A percentile compares a stretch with the other conserved stretches of the same genome.
Conservation (phyloP, 768 basidiomycete species). For the Panaeolus cyanescens region DNA sequence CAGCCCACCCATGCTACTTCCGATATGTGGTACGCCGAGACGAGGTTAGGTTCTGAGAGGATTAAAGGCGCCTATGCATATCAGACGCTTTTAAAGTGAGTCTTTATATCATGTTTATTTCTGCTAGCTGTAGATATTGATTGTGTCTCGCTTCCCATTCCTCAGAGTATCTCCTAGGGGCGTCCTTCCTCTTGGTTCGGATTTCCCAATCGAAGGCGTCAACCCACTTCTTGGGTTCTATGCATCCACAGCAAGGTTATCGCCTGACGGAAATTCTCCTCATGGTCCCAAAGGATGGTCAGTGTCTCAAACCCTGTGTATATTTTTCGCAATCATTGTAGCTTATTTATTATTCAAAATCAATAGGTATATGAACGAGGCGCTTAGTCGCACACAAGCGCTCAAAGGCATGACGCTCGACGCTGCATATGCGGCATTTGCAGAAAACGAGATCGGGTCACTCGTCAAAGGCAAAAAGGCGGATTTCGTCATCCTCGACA, state of each 20-base stretch:
- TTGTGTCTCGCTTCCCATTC: neutral
- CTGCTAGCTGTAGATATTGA: no score
- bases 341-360: no score
- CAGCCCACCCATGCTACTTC: slow-evolving; percentile 88
- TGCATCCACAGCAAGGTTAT: slow-evolving; percentile 79
- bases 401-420: slow-evolving; percentile 91
- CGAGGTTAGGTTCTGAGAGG: slow-evolving; percentile 74
- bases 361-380: slow-evolving; percentile 76
- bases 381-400: slow-evolving; percentile 79
- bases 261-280: slow-evolving; percentile 71
- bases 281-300: slow-evolving; percentile 86
- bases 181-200: slow-evolving; percentile 82
- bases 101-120: slow-evolving; percentile 3
- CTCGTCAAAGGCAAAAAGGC: slow-evolving; percentile 79
- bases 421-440: slow-evolving; percentile 85
- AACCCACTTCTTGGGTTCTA: slow-evolving; percentile 91
- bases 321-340: neutral
- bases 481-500: slow-evolving; percentile 84
- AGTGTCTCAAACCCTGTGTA: slow-evolving; percentile 17
- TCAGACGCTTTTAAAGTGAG: slow-evolving; percentile 69
- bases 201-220: slow-evolving; percentile 92
- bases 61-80: slow-evolving; percentile 93
- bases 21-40: slow-evolving; percentile 93
- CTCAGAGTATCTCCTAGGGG: slow-evolving; percentile 43
- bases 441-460: slow-evolving; percentile 71